Evolutionary conservation across 768 basidiomycete genomes (phyloP).

Genomic region (Tricholomella constricta): DNA sequence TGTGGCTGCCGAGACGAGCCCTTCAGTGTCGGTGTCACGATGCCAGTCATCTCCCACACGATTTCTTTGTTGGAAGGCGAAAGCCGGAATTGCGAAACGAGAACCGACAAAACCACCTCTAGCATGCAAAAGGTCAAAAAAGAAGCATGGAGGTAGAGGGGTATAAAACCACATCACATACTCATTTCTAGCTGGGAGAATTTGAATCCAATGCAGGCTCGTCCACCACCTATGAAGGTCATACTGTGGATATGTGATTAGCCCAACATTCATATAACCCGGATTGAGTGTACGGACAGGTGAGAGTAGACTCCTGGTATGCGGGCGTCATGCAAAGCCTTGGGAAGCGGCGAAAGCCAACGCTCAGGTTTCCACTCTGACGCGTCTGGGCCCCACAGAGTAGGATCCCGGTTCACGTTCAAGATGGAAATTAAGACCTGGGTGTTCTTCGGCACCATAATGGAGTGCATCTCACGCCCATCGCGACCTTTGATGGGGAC

Average conservation of each 20-base stretch:
- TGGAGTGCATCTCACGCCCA: conserved; percentile 2
- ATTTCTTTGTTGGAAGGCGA: conserved; percentile 1
- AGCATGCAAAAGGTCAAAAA: neutral
- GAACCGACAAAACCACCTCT: conserved; percentile 3
- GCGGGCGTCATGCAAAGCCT: conserved; percentile 34
- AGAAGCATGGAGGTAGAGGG: too few species aligned
- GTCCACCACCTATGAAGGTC: conserved; percentile 36
- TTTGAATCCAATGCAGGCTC: conserved; percentile 43
- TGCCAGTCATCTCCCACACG: conserved; percentile 2
- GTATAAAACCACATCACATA: neutral
- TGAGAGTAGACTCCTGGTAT: conserved; percentile 49
- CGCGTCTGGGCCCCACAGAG: conserved; percentile 50
- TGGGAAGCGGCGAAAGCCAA: conserved; percentile 47
- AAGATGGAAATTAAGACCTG: conserved; percentile 23
- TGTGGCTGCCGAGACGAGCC: neutral
- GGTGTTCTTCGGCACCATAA: neutral
- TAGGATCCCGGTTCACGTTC: conserved; percentile 39
- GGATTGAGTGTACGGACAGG: conserved; percentile 32
- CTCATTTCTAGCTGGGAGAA: conserved; percentile 19
- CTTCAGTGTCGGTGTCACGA: neutral
- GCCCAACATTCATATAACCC: neutral
- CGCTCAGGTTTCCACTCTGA: conserved; percentile 53
- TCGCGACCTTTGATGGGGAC: conserved; percentile 1
- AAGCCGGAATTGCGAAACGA: conserved; percentile 31
- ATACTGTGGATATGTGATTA: too few species aligned